Percentiles rank a stretch among this genome's conserved stretches.
phyloP scores from a whole-genome alignment of 495 filamentous ascomycete species.

The Xylaria acuta region DNA sequence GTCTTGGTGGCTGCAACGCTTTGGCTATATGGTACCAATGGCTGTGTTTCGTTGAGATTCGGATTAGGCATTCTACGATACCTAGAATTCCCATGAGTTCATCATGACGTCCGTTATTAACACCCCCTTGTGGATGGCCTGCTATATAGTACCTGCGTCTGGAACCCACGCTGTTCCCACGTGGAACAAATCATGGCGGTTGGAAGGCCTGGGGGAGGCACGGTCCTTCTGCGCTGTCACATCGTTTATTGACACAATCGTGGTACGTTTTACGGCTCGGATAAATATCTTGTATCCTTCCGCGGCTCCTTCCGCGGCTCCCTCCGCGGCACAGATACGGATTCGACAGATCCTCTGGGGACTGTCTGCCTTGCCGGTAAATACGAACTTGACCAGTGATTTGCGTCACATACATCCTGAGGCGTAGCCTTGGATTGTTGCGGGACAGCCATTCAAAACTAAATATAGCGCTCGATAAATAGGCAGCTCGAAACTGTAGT shows the following conservation, averaged over 20 bases:
- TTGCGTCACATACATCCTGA: neutral
- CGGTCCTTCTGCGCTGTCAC: neutral
- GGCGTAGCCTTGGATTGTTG: neutral
- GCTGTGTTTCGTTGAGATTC: neutral
- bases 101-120: neutral
- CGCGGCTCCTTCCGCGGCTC: slow-evolving; percentile 5
- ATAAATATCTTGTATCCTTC: neutral
- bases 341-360: neutral
- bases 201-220: neutral
- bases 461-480: neutral
- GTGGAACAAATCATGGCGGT: neutral
- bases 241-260: neutral
- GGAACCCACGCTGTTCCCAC: neutral
- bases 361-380: neutral
- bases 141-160: neutral
- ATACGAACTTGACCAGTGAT: neutral
- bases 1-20: neutral
- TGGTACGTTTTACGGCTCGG: neutral
- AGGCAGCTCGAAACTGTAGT: neutral
- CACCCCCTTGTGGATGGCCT: neutral
- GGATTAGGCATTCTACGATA: neutral
- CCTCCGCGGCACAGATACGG: neutral
- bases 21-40: neutral
- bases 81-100: neutral
- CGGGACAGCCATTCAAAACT: neutral